A percentile compares a stretch with the other conserved stretches of the same genome.
Conservation (phyloP, 2,329 filamentous ascomycete species). For the Fusarium sp. region DNA sequence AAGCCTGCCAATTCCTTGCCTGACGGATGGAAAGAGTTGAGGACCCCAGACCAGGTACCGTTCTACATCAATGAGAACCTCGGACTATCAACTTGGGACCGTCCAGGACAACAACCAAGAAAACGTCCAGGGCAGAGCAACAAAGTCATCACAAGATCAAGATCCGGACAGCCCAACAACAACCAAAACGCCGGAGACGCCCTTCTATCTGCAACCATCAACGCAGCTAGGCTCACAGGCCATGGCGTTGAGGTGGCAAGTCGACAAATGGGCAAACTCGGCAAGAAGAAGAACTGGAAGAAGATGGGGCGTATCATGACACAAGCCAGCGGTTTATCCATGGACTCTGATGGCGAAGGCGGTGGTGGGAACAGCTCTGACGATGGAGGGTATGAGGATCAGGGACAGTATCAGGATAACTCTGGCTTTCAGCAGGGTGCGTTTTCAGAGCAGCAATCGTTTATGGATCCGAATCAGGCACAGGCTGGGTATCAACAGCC, state of each 20-base stretch:
- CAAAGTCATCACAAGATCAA: conserved; percentile 3
- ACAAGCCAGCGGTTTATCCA: conserved; percentile 9
- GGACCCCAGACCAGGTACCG: conserved; percentile 40
- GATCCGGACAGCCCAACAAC: conserved; percentile 11
- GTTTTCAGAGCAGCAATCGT: conserved; percentile 9
- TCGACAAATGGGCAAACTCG: conserved; percentile 42
- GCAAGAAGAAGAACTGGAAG: conserved; percentile 42
- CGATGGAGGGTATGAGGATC: background rate
- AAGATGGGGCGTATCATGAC: conserved; percentile 34
- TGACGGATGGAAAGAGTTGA: conserved; percentile 41
- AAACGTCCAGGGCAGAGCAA: conserved; percentile 8
- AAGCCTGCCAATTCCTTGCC: conserved; percentile 40
- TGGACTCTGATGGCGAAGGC: conserved; percentile 13
- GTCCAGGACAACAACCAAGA: conserved; percentile 43
- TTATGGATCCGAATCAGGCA: background rate
- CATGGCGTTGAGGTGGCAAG: conserved; percentile 33
- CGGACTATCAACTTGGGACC: conserved; percentile 43
- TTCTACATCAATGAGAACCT: conserved; percentile 45
- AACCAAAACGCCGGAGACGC: conserved; percentile 19
- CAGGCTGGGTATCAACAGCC: conserved; percentile 21
- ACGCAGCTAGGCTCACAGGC: conserved; percentile 33
- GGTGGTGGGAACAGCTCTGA: conserved; percentile 15
- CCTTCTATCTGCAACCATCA: conserved; percentile 32
- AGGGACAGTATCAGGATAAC: conserved; percentile 25
- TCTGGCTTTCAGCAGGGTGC: conserved; percentile 18